Evolutionary conservation across 176 grass and related monocot species (phyloP).

Genomic region (Chloris gayana): DNA sequence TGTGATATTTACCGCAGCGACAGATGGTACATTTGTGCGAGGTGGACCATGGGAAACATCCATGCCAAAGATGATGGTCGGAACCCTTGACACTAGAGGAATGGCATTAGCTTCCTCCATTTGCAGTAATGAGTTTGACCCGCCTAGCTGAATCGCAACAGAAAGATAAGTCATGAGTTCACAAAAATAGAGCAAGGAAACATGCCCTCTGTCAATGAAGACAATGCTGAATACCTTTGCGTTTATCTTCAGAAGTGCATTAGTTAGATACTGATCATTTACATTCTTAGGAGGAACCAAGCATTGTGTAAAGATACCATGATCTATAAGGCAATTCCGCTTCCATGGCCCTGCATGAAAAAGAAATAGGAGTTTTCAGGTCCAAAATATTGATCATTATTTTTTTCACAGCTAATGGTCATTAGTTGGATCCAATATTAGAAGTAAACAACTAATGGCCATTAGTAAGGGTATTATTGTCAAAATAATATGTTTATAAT

Average conservation of each 20-base stretch:
- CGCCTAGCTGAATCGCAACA: conserved; percentile 48
- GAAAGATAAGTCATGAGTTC: not conserved
- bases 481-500: no score
- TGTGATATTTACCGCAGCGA: conserved; percentile 56
- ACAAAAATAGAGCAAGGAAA: not conserved
- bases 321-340: conserved; percentile 39
- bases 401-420: no score
- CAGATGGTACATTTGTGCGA: conserved; percentile 49
- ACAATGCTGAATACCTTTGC: conserved; percentile 45
- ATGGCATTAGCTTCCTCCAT: conserved; percentile 40
- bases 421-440: no score
- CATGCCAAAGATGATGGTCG: conserved; percentile 79
- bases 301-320: conserved; percentile 66
- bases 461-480: no score
- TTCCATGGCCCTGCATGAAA: conserved; percentile 63
- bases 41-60: conserved; percentile 71
- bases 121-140: conserved; percentile 62
- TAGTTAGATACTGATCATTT: conserved; percentile 65
- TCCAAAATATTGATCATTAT: no score
- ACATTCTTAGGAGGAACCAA: conserved; percentile 37
- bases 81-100: conserved; percentile 44
- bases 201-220: not conserved
- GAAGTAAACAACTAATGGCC: no score
- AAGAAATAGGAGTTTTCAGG: not conserved
- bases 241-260: conserved; percentile 72